phyloP scores from a whole-genome alignment of 208 protist genomes.

The Strigomonas culicis region DNA sequence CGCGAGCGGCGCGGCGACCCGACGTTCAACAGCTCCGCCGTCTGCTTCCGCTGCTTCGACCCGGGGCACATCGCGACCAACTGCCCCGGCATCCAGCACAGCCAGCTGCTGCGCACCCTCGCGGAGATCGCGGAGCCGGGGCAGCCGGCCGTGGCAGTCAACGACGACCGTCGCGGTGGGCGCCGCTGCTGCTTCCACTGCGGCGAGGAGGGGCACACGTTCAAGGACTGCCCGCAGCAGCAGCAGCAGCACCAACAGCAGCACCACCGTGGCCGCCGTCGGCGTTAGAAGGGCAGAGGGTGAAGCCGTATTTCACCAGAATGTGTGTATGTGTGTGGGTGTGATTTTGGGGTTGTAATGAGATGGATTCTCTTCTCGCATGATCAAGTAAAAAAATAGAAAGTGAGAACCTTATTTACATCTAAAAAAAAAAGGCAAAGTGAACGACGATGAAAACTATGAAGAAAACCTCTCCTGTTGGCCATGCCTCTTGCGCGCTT shows the following conservation, averaged over 20 bases:
- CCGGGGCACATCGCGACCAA: slow-evolving; percentile 80
- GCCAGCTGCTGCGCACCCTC: slow-evolving; percentile 54
- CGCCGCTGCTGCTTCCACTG: slow-evolving; percentile 77
- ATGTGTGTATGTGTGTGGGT: neutral
- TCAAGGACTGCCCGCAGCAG: slow-evolving; percentile 75
- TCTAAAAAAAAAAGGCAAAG: neutral
- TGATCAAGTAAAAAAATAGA: neutral
- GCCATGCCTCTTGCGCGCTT: no score
- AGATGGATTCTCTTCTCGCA: neutral
- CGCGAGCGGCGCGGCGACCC: slow-evolving; percentile 64
- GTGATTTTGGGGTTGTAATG: neutral
- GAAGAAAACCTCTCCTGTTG: neutral
- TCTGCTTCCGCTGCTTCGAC: slow-evolving; percentile 85
- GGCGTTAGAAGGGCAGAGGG: neutral
- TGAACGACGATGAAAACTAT: neutral
- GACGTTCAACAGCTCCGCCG: slow-evolving; percentile 67
- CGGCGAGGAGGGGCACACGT: slow-evolving; percentile 69
- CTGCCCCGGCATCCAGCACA: slow-evolving; percentile 75
- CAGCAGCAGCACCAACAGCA: slow-evolving; percentile 20
- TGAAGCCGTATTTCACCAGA: no score
- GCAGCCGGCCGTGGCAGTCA: slow-evolving; percentile 39
- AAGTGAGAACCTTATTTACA: neutral
- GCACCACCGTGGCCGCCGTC: no score
- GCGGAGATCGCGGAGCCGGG: slow-evolving; percentile 70
- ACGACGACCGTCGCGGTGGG: slow-evolving; percentile 26